Base-by-base conservation (phyloP, 495 filamentous ascomycete genomes). In the Aspergillus sclerotioniger region DNA sequence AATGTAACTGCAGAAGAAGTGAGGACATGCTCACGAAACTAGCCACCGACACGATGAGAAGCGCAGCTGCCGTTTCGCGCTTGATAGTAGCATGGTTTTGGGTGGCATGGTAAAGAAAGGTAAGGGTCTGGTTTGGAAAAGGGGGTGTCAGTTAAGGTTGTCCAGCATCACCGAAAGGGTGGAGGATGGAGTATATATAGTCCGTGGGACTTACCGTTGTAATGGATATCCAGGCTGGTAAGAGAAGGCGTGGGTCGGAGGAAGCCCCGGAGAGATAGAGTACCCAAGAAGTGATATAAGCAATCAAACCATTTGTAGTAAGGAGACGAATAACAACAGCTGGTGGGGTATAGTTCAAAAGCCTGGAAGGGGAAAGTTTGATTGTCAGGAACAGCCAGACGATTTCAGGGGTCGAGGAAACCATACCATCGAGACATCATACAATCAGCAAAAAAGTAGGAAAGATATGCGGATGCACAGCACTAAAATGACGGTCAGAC, bases 401-500 rank as follows among this genome's bases (percentile, higher is more conserved):
- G 43, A 0, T 9, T 29, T 10, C 32, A 13, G 54, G 35, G 31
- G 35, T 50, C 19, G 41, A 45, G 25, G 46, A 47, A 43, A 76
- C 78, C 78, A n/a, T 60, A 90, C 90, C 90, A 94, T 69, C 91
- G 85, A 60, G 88, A 91, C 90, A 96, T 96, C 67, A 94, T 86
- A 72, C 89, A 91, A 74, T 96, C 90, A 58, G 89, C 91, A 72
- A 94, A 93, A 74, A 91, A 89, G 71, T 92, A 94, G 55, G 88
- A 90, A 68, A 94, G 82, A 72, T 92, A 92, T 50, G 86, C 91
- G 39, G 89, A 91, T 70, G 89, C 86, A 68, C 79, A 82, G 78
- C 90, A 92, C 90, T 92, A 32, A 29, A 32, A 51, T 21, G n/a
- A 41, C 48, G n/a, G n/a, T 21, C 39, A 25, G 15, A 16, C 21